A percentile compares a stretch with the other conserved stretches of the same genome.
phyloP scores from a whole-genome alignment of 1,139 yeast genomes.

The Geotrichum restrictum region DNA sequence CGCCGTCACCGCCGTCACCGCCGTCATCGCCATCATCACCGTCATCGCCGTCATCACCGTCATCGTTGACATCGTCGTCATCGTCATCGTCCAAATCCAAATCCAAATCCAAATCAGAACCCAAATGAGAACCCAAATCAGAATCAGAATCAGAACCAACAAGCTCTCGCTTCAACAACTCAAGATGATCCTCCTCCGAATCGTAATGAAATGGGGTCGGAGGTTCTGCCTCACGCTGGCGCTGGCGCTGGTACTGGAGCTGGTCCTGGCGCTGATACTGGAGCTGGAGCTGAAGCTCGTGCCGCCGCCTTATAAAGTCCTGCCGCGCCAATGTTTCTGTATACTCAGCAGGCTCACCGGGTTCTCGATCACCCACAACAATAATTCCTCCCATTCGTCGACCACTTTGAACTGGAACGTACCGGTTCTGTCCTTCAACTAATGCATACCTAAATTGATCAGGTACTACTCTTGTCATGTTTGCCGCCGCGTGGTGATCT shows the following conservation, averaged over 20 bases:
- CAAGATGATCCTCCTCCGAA: background rate
- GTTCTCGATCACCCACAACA: slow-evolving; percentile 66
- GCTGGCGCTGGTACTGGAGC: background rate
- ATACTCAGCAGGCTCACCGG: slow-evolving; percentile 59
- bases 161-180: background rate
- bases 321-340: slow-evolving; percentile 89
- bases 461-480: slow-evolving; percentile 88
- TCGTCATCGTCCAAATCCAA: background rate
- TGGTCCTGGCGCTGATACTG: slow-evolving; percentile 91
- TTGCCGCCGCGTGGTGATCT: slow-evolving; percentile 54
- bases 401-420: slow-evolving; percentile 75
- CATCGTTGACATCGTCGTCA: background rate
- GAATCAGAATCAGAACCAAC: background rate
- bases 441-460: slow-evolving; percentile 78
- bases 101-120: background rate
- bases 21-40: background rate
- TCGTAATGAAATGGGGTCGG: no score
- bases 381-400: slow-evolving; percentile 79
- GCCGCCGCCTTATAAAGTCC: slow-evolving; percentile 42
- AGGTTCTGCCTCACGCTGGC: background rate
- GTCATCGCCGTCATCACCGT: background rate
- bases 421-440: slow-evolving; percentile 68
- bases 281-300: no score
- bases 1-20: no score
- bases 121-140: no score